Evolutionary conservation across 1,284 basidiomycete species (phyloP), one percentile per base, ranked within the genome.

Genomic region (Austroboletus rostrupii): DNA sequence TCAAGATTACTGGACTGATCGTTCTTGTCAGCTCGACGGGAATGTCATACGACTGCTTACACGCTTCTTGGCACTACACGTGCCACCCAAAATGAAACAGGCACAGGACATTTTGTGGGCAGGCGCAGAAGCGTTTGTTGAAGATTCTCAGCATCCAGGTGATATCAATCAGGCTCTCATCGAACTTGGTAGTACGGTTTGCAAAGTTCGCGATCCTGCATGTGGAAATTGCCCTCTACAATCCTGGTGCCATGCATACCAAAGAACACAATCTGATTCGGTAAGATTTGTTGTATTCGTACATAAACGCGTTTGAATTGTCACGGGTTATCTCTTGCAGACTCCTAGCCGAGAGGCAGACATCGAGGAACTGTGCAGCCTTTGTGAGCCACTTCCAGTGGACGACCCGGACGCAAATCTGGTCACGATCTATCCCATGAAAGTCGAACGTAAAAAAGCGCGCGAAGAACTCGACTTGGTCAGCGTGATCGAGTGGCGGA

Each of bases 121-220:
- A 6, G 82, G 80, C 3, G 93, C 93, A 1, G 74, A 74, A 31
- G 75, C 73, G 3, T 78, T 97, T 61, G 89, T 97, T 12, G 61
- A 75, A 17, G 62, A 33, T 11, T 67, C 71, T n/a, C 70, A 72
- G 35, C 66, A 76, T 60, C 73, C 91, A 0, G 91, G 92, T 12
- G 89, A 94, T 65, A 79, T 92, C 59, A 95, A 96, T 66, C 92
- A 96, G 70, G 90, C 86, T 17, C 75, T 92, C 35, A 92, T 91
- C 56, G 90, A 92, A 60, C 80, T 97, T 4, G 93, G 93, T 38
- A 90, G 90, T 61, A 95, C 92, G 2, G 79, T 97, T 3, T 97
- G 94, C 72, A 92, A 87, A 66, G 87, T 90, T 28, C 82, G 81
- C 50, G 80, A 86, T 47, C 92, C 94, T 5, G 70, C 73, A 9